Evolutionary conservation across 129 eudicot genomes (phyloP).

Genomic region (Chrysanthemum makinoi): DNA sequence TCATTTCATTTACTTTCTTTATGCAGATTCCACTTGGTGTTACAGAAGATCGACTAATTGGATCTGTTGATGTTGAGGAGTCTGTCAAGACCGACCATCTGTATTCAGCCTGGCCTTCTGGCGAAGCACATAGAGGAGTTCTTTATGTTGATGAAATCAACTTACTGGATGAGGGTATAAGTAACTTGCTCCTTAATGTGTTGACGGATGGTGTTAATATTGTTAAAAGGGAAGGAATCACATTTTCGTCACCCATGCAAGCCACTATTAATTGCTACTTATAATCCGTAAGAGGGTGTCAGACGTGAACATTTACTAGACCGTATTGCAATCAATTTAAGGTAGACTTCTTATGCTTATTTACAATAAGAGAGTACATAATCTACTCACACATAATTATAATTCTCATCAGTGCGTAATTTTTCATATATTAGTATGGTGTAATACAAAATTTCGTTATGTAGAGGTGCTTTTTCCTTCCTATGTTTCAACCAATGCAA

Average conservation of each 20-base stretch:
- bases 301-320: slow-evolving; percentile 95
- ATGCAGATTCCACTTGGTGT: slow-evolving; percentile 98
- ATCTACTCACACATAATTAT: neutral
- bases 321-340: slow-evolving; percentile 87
- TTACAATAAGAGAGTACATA: slow-evolving; percentile 6
- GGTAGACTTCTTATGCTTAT: slow-evolving; percentile 44
- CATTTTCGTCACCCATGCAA: slow-evolving; percentile 97
- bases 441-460: neutral
- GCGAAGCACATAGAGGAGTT: slow-evolving; percentile 99
- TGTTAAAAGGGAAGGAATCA: slow-evolving; percentile 98
- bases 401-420: neutral
- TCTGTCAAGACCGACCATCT: slow-evolving; percentile 79
- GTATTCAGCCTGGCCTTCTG: slow-evolving; percentile 98
- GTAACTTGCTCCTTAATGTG: slow-evolving; percentile 94
- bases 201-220: slow-evolving; percentile 97
- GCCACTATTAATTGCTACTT: slow-evolving; percentile 88
- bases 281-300: slow-evolving; percentile 97
- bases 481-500: slow-evolving; percentile 34
- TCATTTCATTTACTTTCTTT: slow-evolving; percentile 11
- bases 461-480: slow-evolving; percentile 7
- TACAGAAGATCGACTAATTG: slow-evolving; percentile 92
- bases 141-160: slow-evolving; percentile 96
- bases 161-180: slow-evolving; percentile 94
- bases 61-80: slow-evolving; percentile 99
- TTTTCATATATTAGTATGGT: neutral